phyloP scores from a whole-genome alignment of 257 asterid species.

The Solanum chmielewskii region DNA sequence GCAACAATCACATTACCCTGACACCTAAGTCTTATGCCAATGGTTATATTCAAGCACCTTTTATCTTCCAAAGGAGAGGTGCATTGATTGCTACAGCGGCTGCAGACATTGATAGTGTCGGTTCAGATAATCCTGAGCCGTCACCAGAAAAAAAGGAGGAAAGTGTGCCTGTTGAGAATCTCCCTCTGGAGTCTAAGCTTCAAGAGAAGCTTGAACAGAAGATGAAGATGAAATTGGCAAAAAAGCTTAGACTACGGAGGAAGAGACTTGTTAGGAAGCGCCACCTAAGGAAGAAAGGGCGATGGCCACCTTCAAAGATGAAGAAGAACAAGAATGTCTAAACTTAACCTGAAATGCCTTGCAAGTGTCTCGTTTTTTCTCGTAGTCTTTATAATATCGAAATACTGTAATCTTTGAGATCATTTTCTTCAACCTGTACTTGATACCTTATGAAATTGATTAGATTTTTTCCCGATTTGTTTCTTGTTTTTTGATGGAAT shows the following conservation, averaged over 20 bases:
- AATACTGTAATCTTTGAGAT: constrained; percentile 4
- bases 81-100: neutral
- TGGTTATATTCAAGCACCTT: neutral
- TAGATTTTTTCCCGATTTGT: neutral
- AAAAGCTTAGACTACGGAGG: constrained; percentile 78
- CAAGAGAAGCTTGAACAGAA: constrained; percentile 55
- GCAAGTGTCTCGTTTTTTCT: constrained; percentile 19
- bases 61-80: neutral
- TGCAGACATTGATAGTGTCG: neutral
- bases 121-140: neutral
- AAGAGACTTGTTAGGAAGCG: constrained; percentile 88
- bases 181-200: constrained; percentile 62
- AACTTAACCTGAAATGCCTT: constrained; percentile 6
- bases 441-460: neutral
- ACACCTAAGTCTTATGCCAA: neutral
- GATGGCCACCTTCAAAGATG: constrained; percentile 98
- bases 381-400: neutral
- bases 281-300: constrained; percentile 86
- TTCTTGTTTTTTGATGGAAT: neutral
- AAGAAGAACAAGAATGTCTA: constrained; percentile 86
- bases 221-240: constrained; percentile 71
- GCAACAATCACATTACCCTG: neutral
- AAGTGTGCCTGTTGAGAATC: constrained; percentile 38
- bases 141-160: constrained; percentile 27
- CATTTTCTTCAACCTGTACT: neutral